Percentiles rank a stretch among this genome's conserved stretches.
Evolutionary conservation across 441 rosid genomes (phyloP).

Genomic region (Euphorbia corollata): DNA sequence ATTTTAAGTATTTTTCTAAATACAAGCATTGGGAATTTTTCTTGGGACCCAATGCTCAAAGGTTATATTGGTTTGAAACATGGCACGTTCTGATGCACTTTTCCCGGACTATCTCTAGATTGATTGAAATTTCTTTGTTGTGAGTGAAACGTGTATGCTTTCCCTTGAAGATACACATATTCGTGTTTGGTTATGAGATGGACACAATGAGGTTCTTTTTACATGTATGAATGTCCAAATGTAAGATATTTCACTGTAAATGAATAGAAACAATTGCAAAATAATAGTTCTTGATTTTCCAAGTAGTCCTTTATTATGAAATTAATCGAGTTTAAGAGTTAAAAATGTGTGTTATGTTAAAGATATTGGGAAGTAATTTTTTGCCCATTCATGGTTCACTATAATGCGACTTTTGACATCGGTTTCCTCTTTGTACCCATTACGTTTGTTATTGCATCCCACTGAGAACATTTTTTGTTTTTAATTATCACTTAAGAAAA

Average conservation of each 20-base stretch:
- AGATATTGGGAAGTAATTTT: neutral
- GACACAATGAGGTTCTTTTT: neutral
- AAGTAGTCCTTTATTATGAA: neutral
- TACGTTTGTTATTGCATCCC: neutral
- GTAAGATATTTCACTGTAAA: neutral
- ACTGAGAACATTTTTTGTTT: neutral
- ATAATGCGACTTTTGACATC: neutral
- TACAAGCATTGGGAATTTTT: conserved; percentile 3
- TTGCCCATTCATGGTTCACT: neutral
- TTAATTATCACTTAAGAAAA: neutral
- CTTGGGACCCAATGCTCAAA: neutral
- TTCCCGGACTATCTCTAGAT: neutral
- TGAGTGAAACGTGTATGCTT: neutral
- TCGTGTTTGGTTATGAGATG: neutral
- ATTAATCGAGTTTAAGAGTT: neutral
- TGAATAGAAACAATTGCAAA: neutral
- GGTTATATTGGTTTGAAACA: neutral
- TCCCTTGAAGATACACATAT: neutral
- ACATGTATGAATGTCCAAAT: neutral
- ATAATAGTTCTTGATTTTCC: neutral
- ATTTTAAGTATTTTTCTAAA: neutral
- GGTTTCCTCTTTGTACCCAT: neutral
- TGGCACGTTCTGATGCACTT: neutral
- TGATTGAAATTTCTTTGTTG: neutral
- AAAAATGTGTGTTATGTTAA: neutral